Percentiles rank a stretch among this genome's conserved stretches.
These are phyloP conservation scores for Podospora australis DNA, from an alignment of 495 filamentous ascomycete genomes.

Conservation along the genomic window DNA sequence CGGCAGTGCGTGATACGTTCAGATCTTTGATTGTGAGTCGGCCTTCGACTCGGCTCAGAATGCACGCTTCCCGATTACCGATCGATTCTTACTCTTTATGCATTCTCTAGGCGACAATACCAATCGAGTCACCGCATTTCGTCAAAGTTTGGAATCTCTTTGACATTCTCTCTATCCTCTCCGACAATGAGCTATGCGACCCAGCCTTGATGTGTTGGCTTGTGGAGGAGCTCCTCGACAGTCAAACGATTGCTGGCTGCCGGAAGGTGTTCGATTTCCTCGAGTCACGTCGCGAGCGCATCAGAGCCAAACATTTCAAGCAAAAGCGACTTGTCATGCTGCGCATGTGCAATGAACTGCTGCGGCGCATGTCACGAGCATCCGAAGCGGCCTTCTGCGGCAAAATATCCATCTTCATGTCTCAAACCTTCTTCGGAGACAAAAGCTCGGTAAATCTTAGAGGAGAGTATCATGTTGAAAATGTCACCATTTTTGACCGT, in stretches of 20 bases:
- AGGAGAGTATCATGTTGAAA: conserved; percentile 93
- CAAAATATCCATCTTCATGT: conserved; percentile 93
- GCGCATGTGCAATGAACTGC: conserved; percentile 87
- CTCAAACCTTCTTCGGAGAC: conserved; percentile 93
- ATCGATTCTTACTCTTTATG: background rate
- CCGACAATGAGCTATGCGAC: conserved; percentile 79
- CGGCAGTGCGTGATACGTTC: conserved; percentile 70
- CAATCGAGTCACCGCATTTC: conserved; percentile 68
- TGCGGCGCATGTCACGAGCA: conserved; percentile 82
- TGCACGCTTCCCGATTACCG: conserved; percentile 6
- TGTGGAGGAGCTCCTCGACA: conserved; percentile 91
- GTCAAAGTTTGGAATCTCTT: conserved; percentile 87
- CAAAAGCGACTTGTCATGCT: conserved; percentile 84
- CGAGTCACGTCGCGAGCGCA: conserved; percentile 81
- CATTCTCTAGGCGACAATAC: conserved; percentile 50
- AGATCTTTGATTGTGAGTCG: conserved; percentile 62
- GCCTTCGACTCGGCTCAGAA: background rate
- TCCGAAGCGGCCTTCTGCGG: conserved; percentile 97
- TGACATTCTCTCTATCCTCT: conserved; percentile 79
- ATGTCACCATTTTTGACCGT: conserved; percentile 81
- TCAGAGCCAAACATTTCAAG: conserved; percentile 77
- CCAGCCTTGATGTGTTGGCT: conserved; percentile 79
- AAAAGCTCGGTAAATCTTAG: conserved; percentile 94
- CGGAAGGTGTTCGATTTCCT: conserved; percentile 87
- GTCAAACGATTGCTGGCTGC: conserved; percentile 86